Conservation (phyloP, 140 eudicot species). For the Senecio squalidus region DNA sequence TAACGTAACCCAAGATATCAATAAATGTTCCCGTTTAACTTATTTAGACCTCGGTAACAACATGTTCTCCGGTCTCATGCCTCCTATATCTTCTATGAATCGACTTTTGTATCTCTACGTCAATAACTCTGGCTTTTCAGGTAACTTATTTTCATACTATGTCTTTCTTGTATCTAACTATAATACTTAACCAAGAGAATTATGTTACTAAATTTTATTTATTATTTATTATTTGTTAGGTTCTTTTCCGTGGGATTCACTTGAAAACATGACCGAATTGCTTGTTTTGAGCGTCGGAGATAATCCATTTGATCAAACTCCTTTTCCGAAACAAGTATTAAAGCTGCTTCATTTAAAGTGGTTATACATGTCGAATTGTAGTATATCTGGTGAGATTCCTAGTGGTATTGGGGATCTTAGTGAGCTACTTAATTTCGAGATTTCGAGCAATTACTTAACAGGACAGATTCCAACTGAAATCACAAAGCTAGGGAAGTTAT, state of each 20-base stretch:
- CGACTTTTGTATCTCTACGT: slow-evolving; percentile 37
- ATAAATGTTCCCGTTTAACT: slow-evolving; percentile 38
- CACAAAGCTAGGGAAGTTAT: slow-evolving; percentile 39
- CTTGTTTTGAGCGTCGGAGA: slow-evolving; percentile 67
- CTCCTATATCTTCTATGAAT: slow-evolving; percentile 46
- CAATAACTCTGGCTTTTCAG: slow-evolving; percentile 61
- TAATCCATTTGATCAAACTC: slow-evolving; percentile 48
- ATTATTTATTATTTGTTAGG: slow-evolving; percentile 39
- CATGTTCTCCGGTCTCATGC: slow-evolving; percentile 49
- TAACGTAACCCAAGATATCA: slow-evolving; percentile 33
- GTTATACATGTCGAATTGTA: slow-evolving; percentile 79
- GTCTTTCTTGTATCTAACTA: no score
- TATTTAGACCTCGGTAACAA: slow-evolving; percentile 86
- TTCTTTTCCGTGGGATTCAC: slow-evolving; percentile 64
- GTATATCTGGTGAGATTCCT: slow-evolving; percentile 62
- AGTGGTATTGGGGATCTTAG: slow-evolving; percentile 49
- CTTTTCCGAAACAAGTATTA: slow-evolving; percentile 39
- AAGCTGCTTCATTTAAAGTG: slow-evolving; percentile 49
- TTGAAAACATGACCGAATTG: slow-evolving; percentile 42
- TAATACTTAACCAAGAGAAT: no score
- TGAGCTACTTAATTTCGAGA: slow-evolving; percentile 49
- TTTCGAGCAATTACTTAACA: slow-evolving; percentile 36
- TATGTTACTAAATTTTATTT: no score
- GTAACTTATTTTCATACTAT: slow-evolving; percentile 28
- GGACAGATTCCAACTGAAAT: slow-evolving; percentile 61